Evolutionary conservation across 768 basidiomycete species (phyloP).

Genomic region (Harrya chromipes): DNA sequence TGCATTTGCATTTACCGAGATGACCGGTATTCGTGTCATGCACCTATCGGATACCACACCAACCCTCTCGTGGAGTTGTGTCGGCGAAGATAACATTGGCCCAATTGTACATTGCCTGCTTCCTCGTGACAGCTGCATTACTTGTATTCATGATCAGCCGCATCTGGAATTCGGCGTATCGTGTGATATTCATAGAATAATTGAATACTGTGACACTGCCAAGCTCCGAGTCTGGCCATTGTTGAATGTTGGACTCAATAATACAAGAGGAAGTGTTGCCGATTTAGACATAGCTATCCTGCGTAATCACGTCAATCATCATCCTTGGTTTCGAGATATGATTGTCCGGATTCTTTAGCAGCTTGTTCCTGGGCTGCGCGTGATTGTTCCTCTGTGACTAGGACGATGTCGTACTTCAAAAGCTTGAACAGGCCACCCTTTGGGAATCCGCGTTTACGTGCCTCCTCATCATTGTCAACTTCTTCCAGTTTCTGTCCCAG

Average conservation of each 20-base stretch:
- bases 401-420: slow-evolving; percentile 44
- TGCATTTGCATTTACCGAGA: no score
- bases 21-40: no score
- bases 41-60: no score
- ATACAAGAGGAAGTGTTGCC: neutral
- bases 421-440: slow-evolving; percentile 46
- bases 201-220: no score
- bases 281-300: neutral
- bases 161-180: no score
- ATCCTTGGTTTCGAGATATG: neutral
- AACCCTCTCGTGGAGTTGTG: no score
- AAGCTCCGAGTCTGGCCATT: neutral
- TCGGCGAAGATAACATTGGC: no score
- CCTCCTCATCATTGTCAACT: slow-evolving; percentile 51
- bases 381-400: slow-evolving; percentile 43
- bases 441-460: slow-evolving; percentile 49
- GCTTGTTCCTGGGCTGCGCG: slow-evolving; percentile 23
- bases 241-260: neutral
- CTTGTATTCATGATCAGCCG: no score
- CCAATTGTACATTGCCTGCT: no score
- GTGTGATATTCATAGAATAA: no score
- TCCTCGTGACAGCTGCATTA: no score
- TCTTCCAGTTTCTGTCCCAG: slow-evolving; percentile 47
- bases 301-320: neutral
- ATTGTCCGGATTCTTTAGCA: slow-evolving; percentile 10